Evolutionary conservation across 441 rosid species (phyloP).

Genomic region (Bruguiera hainesii): DNA sequence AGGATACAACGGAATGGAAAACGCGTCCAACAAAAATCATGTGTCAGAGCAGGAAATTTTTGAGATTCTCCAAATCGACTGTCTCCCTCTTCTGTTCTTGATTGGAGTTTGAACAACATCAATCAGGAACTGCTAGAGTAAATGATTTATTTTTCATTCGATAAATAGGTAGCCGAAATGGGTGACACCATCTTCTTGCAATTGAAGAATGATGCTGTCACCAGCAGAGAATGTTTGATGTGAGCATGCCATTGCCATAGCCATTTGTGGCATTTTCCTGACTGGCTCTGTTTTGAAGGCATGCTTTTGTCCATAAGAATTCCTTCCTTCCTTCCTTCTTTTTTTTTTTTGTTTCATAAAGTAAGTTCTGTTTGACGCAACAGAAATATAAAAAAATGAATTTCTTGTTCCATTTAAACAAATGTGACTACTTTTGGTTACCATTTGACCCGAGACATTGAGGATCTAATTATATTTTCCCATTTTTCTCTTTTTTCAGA

Average conservation of each 20-base stretch:
- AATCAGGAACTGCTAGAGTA: conserved; percentile 11
- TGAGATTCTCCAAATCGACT: conserved; percentile 13
- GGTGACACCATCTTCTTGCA: too few relatives aligned
- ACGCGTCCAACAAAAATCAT: conserved; percentile 2
- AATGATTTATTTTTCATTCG: too few relatives aligned
- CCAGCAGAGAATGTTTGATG: not conserved
- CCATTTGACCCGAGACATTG: too few relatives aligned
- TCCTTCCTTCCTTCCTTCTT: not conserved
- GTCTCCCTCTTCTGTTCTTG: conserved; percentile 26
- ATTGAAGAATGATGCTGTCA: too few relatives aligned
- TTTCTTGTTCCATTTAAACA: too few relatives aligned
- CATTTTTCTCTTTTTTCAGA: not conserved
- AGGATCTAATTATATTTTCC: too few relatives aligned
- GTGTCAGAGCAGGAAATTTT: not conserved
- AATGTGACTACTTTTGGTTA: too few relatives aligned
- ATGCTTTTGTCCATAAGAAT: not conserved
- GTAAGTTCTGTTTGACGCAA: too few relatives aligned
- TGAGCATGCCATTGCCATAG: not conserved
- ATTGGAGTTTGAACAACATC: not conserved
- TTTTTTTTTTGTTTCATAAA: not conserved
- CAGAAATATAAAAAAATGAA: too few relatives aligned
- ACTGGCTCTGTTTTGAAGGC: not conserved
- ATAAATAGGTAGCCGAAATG: too few relatives aligned
- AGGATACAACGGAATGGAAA: conserved; percentile 17
- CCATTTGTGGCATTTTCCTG: not conserved